Conservation (phyloP, 1,139 yeast species). For the Geotrichum carabidarum region DNA sequence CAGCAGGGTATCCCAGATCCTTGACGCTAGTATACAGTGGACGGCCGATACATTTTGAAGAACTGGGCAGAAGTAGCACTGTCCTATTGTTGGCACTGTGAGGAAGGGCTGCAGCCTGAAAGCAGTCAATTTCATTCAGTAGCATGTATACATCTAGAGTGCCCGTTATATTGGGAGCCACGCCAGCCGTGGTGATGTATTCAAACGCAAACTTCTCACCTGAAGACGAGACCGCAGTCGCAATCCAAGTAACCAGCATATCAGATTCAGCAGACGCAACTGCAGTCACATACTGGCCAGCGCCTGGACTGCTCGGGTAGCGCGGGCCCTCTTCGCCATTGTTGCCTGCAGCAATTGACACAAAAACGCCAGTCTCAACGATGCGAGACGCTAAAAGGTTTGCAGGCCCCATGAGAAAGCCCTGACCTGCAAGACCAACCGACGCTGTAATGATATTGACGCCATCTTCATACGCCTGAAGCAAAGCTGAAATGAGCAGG, state of each 20-base stretch:
- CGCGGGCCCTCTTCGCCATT: conserved; percentile 18
- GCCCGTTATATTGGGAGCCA: conserved; percentile 12
- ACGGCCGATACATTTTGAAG: conserved; percentile 9
- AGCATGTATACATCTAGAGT: conserved; percentile 1
- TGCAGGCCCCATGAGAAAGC: conserved; percentile 21
- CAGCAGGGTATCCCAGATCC: conserved; percentile 16
- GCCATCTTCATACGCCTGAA: conserved; percentile 23
- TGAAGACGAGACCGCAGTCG: neutral
- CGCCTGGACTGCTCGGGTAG: conserved; percentile 16
- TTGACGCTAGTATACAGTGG: conserved; percentile 10
- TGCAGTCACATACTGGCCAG: conserved; percentile 10
- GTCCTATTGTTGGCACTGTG: neutral
- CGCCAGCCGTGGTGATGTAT: conserved; percentile 14
- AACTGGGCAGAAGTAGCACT: conserved; percentile 12
- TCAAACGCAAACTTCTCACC: neutral
- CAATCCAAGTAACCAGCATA: conserved; percentile 8
- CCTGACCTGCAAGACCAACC: conserved; percentile 21
- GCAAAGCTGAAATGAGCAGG: conserved; percentile 22
- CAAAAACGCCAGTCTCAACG: conserved; percentile 21
- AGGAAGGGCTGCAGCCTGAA: neutral
- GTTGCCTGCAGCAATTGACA: conserved; percentile 27
- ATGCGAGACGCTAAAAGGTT: conserved; percentile 22
- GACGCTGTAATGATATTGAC: conserved; percentile 25
- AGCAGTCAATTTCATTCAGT: neutral
- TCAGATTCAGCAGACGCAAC: conserved; percentile 12